These are phyloP conservation scores for Fusarium piperis DNA, from an alignment of 2,329 filamentous ascomycete genomes.

Conservation along the genomic window DNA sequence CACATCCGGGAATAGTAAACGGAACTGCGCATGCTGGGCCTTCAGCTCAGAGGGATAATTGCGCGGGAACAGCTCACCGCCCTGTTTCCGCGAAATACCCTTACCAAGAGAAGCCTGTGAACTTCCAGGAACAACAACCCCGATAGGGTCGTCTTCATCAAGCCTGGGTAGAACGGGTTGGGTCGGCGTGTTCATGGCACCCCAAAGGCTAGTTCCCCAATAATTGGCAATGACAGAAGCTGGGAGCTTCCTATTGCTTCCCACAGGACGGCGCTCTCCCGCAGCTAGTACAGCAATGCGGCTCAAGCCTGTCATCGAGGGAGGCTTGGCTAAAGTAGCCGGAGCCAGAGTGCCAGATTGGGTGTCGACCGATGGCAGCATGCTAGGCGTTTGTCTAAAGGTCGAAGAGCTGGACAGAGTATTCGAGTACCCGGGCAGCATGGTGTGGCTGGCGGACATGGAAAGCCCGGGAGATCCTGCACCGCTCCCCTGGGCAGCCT, in stretches of 20 bases:
- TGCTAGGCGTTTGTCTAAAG: conserved; percentile 43
- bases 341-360: conserved; percentile 77
- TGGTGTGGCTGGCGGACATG: conserved; percentile 82
- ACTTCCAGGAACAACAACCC: conserved; percentile 50
- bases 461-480: conserved; percentile 75
- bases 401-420: conserved; percentile 43
- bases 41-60: conserved; percentile 85
- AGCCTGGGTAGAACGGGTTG: conserved; percentile 46
- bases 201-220: conserved; percentile 90
- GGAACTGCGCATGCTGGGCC: conserved; percentile 92
- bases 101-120: conserved; percentile 44
- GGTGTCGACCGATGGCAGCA: conserved; percentile 55
- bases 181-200: conserved; percentile 40
- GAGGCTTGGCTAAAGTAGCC: conserved; percentile 82
- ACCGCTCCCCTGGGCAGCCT: conserved; percentile 50
- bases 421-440: conserved; percentile 70
- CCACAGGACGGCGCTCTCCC: conserved; percentile 76
- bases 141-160: conserved; percentile 54
- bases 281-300: conserved; percentile 84
- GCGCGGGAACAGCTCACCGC: conserved; percentile 69
- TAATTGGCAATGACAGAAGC: conserved; percentile 91
- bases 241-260: conserved; percentile 77
- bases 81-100: conserved; percentile 44
- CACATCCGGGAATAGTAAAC: conserved; percentile 87
- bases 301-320: conserved; percentile 85